These are phyloP conservation scores for Rhododendron griersonianum DNA, from an alignment of 148 eudicot species.

Conservation along the genomic window DNA sequence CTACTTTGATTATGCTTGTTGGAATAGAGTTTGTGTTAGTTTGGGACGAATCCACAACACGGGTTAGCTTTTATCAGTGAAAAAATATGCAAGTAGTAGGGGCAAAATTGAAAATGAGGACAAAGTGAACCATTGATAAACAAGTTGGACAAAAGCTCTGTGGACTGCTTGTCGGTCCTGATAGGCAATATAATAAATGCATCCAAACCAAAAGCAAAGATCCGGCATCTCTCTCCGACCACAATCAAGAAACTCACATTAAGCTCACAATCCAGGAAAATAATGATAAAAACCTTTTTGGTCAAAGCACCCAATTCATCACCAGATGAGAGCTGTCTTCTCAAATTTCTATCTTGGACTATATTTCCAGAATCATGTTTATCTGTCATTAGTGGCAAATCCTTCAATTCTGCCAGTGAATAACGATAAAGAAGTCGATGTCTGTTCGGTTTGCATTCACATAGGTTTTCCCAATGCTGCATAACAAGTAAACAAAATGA, in stretches of 20 bases:
- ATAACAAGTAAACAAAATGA: constrained; percentile 14
- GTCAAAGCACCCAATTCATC: constrained; percentile 48
- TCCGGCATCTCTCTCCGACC: background rate
- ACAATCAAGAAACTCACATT: background rate
- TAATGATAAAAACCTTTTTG: constrained; percentile 54
- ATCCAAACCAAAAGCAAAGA: background rate
- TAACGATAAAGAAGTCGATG: constrained; percentile 74
- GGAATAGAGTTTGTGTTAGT: background rate
- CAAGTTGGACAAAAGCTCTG: background rate
- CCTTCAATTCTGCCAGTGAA: constrained; percentile 71
- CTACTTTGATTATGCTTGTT: background rate
- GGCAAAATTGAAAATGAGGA: background rate
- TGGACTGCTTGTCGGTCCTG: background rate
- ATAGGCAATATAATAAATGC: background rate
- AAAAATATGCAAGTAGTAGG: background rate
- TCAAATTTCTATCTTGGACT: constrained; percentile 30
- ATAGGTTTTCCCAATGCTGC: constrained; percentile 96
- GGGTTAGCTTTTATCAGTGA: background rate
- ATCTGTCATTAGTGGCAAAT: constrained; percentile 43
- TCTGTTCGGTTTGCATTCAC: constrained; percentile 84
- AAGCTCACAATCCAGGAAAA: background rate
- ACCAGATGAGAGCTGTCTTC: constrained; percentile 27
- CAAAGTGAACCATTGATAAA: background rate
- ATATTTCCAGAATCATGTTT: constrained; percentile 24
- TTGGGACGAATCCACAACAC: background rate